These are phyloP conservation scores for Auricularia heimuer DNA, from an alignment of 768 basidiomycete genomes.

Conservation along the genomic window DNA sequence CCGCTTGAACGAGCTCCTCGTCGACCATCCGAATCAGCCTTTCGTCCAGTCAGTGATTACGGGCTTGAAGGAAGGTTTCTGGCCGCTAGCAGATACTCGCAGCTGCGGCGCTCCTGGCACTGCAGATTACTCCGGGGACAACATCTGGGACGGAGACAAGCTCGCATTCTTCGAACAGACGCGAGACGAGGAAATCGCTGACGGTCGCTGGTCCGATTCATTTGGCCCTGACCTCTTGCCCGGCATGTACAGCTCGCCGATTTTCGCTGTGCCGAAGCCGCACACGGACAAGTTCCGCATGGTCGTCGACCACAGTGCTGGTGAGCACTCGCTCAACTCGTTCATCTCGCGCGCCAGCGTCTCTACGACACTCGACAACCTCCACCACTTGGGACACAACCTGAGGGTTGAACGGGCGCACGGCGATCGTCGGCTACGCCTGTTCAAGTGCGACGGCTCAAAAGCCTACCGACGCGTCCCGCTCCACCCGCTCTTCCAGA, in stretches of 20 bases:
- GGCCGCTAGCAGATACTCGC: slow-evolving; percentile 31
- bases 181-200: slow-evolving; percentile 14
- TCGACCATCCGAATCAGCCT: slow-evolving; percentile 27
- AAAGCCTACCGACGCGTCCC: slow-evolving; percentile 10
- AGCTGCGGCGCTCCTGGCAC: neutral
- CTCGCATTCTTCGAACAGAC: slow-evolving; percentile 18
- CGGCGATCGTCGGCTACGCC: neutral
- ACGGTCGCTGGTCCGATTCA: slow-evolving; percentile 13
- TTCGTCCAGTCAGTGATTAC: slow-evolving; percentile 27
- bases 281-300: slow-evolving; percentile 25
- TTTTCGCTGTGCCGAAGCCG: slow-evolving; percentile 30
- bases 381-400: slow-evolving; percentile 22
- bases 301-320: slow-evolving; percentile 31
- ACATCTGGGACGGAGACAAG: slow-evolving; percentile 5
- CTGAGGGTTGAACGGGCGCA: neutral
- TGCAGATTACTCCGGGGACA: slow-evolving; percentile 4
- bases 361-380: slow-evolving; percentile 24
- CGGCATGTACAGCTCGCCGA: slow-evolving; percentile 34
- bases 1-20: slow-evolving; percentile 19
- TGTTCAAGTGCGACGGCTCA: slow-evolving; percentile 11
- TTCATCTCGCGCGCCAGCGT: slow-evolving; percentile 22
- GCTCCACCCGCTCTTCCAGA: slow-evolving; percentile 12
- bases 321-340: slow-evolving; percentile 26
- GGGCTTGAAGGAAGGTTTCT: slow-evolving; percentile 31
- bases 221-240: slow-evolving; percentile 30